Percentiles rank a stretch among this genome's conserved stretches.
Evolutionary conservation across 768 basidiomycete genomes (phyloP).

Genomic region (Amanita rubescens): DNA sequence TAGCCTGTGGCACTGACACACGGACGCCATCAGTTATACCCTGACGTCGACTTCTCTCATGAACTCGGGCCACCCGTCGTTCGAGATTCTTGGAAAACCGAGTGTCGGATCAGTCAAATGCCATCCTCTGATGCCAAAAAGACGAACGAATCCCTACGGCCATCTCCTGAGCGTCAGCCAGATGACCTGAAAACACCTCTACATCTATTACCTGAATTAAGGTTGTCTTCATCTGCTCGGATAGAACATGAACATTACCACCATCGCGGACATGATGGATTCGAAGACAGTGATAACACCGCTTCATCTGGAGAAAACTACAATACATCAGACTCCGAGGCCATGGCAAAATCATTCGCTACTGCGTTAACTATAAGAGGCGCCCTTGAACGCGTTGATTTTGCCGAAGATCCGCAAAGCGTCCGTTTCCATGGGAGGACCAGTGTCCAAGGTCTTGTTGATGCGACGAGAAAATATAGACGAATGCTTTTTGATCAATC

Average conservation of each 20-base stretch:
- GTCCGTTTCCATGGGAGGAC: slow-evolving; percentile 59
- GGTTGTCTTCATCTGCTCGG: background rate
- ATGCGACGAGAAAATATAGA: slow-evolving; percentile 44
- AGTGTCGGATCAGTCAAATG: slow-evolving; percentile 2
- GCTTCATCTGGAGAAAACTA: slow-evolving; percentile 20
- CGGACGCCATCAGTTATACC: slow-evolving; percentile 42
- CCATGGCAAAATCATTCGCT: slow-evolving; percentile 25
- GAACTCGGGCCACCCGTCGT: slow-evolving; percentile 56
- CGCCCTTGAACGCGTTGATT: slow-evolving; percentile 22
- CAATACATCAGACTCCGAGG: slow-evolving; percentile 22
- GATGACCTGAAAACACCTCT: background rate
- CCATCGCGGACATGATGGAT: background rate
- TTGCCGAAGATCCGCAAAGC: slow-evolving; percentile 27
- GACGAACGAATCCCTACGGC: background rate
- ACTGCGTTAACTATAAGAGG: slow-evolving; percentile 26
- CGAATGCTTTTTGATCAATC: slow-evolving; percentile 40
- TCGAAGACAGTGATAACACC: slow-evolving; percentile 6
- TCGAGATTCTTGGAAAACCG: slow-evolving; percentile 57
- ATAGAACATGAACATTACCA: background rate
- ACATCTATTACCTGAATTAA: background rate
- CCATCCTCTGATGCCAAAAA: background rate
- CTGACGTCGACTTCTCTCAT: slow-evolving; percentile 51
- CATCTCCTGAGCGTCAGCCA: background rate
- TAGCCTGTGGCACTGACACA: background rate
- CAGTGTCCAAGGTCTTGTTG: slow-evolving; percentile 48